phyloP scores from a whole-genome alignment of 2,329 filamentous ascomycete species.

The Nigrospora osmanthi region DNA sequence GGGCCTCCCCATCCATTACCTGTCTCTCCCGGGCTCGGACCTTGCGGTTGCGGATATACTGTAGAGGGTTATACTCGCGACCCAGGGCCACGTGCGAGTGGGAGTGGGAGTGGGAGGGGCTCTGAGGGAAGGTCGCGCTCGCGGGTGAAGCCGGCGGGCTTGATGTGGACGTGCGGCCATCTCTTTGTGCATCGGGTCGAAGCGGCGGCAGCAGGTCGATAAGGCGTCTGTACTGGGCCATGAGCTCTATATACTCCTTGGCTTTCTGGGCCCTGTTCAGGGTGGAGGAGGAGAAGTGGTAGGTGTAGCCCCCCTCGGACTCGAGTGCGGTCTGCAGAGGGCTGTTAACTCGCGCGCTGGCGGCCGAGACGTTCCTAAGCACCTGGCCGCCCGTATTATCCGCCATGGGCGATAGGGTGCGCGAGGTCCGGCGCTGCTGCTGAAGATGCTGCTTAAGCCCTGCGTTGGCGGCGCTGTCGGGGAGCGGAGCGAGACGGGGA shows the following conservation, averaged over 20 bases:
- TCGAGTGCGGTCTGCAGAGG: slow-evolving; percentile 43
- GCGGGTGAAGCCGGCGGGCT: slow-evolving; percentile 33
- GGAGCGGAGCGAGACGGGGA: slow-evolving; percentile 42
- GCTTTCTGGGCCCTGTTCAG: slow-evolving; percentile 77
- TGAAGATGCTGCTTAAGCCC: slow-evolving; percentile 64
- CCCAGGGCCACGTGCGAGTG: slow-evolving; percentile 38
- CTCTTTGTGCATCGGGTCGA: slow-evolving; percentile 32
- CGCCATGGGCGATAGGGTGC: slow-evolving; percentile 52
- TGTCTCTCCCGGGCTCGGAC: slow-evolving; percentile 72
- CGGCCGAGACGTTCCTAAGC: slow-evolving; percentile 31
- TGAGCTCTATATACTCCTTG: slow-evolving; percentile 76
- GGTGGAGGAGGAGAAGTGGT: slow-evolving; percentile 72
- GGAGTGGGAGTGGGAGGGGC: slow-evolving; percentile 8
- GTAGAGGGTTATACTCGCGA: slow-evolving; percentile 81
- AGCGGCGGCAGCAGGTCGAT: slow-evolving; percentile 74
- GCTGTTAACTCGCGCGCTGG: slow-evolving; percentile 31
- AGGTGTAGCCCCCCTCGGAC: slow-evolving; percentile 42
- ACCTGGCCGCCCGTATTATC: slow-evolving; percentile 30
- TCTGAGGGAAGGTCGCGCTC: slow-evolving; percentile 15
- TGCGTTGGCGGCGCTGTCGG: slow-evolving; percentile 40
- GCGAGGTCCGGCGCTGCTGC: slow-evolving; percentile 57
- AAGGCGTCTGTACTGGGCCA: slow-evolving; percentile 73
- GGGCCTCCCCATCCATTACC: slow-evolving; percentile 63
- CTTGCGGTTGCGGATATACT: slow-evolving; percentile 86
- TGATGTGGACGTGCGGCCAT: slow-evolving; percentile 25